Percentiles rank a stretch among this genome's conserved stretches.
phyloP scores from a whole-genome alignment of 1,284 basidiomycete species.

The Microbotryum scabiosae region DNA sequence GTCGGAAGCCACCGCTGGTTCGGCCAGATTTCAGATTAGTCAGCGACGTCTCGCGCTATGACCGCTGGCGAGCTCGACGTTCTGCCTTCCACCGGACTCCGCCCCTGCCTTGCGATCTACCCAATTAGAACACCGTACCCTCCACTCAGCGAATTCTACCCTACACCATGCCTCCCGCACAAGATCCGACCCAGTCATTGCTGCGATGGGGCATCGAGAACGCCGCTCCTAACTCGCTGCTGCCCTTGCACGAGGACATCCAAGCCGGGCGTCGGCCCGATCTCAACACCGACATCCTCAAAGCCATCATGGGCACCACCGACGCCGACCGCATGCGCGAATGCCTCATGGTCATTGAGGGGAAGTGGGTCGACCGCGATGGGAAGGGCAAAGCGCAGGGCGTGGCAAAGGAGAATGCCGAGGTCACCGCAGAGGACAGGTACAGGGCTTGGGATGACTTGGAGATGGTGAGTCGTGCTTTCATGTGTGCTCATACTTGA shows the following conservation, averaged over 20 bases:
- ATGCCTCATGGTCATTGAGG: conserved; percentile 62
- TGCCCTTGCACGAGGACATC: conserved; percentile 16
- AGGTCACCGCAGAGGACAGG: conserved; percentile 53
- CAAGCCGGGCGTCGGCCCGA: conserved; percentile 26
- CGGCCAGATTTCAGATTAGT: too few species aligned
- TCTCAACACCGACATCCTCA: conserved; percentile 70
- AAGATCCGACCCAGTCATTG: conserved; percentile 24
- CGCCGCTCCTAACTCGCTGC: conserved; percentile 19
- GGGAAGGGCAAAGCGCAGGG: conserved; percentile 49
- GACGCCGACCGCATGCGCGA: conserved; percentile 84
- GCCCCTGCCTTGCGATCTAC: background rate
- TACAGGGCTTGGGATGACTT: conserved; percentile 81
- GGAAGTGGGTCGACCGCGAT: conserved; percentile 54
- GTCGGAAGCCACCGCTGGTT: background rate
- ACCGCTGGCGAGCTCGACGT: background rate
- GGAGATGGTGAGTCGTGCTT: conserved; percentile 66
- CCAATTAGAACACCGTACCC: background rate
- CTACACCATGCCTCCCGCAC: background rate
- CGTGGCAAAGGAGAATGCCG: conserved; percentile 51
- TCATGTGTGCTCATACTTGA: background rate
- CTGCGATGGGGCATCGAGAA: conserved; percentile 32
- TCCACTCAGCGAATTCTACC: background rate
- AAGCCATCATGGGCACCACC: conserved; percentile 74
- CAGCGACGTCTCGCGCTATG: background rate
- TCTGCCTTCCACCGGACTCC: background rate